Evolutionary conservation across 805 yeast genomes (phyloP), one percentile per base, ranked within the genome.

Genomic region (Tetrapisispora pingtungensis): DNA sequence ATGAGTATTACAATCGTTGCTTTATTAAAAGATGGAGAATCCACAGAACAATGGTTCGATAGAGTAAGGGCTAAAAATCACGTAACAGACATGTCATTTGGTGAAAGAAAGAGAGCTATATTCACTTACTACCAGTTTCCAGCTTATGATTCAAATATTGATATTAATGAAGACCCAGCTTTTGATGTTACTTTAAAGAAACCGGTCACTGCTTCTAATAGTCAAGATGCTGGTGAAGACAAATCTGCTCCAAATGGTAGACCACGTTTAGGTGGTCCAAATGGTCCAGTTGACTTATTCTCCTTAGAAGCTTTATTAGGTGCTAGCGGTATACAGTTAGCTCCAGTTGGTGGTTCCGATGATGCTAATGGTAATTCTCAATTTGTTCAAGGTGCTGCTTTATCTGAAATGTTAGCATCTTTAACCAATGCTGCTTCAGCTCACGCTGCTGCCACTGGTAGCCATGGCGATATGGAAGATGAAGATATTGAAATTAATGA

Each of bases 1-100:
- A 93, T 90, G 97, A 87, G 96, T 42, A 84, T 89, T 49, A 76
- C 84, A 49, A 78, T 90, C 52, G 95, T 90, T 46, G 97, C 96
- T 2, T 67, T 90, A 46, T 71, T 93, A 43, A 58, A 55, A 33
- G 65, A 71, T 40, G 61, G 64, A 22, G 77, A 74, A 49, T 70
- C 77, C 22, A 63, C 77, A 43, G 78, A 75, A 30, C 69, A 76
- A 50, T 81, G 87, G 87, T 76, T 75, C 53, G 71, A 73, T 35
- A 73, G 77, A 57, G 71, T 80, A 54, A 71, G 70, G 50, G 58
- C 61, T 33, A 75, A 73, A 57, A 13, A 38, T 12, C 14, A 32
- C 19, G 17, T 17, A 22, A 24, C 30, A 32, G 44, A 46, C 44
- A 72, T 72, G 24, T 59, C 63, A 19, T 50, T 71, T 72, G 57